Base-by-base conservation (phyloP, 192 early-diverging fungal genomes). In the Coemansia reversa region DNA sequence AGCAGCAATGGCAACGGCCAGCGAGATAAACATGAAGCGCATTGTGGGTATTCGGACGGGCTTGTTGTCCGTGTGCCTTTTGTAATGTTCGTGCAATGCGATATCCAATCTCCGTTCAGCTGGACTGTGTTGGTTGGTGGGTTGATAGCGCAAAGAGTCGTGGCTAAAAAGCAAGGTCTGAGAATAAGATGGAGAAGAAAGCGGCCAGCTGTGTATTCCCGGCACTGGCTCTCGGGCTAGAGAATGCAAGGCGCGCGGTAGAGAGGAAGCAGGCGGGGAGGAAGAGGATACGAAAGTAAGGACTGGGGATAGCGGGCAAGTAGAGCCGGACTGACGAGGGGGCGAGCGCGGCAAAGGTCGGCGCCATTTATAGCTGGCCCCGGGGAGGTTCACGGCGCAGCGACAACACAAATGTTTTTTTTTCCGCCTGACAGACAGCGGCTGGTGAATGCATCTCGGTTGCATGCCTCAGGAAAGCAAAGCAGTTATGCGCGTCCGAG, bases 1-100 rank as follows among this genome's bases (percentile, higher is more conserved):
- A 45, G 64, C 64, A 5, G 56, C 65, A 51, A 70, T 24, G 28
- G 62, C 63, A 23, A 65, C 47, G 18, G 70, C n/a, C 29, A 79
- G 63, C 33, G 67, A 57, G 51, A 70, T 29, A 29, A 67, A 7
- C 7, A 48, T 18, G n/a, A 62, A 39, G 50, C 63, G 76, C 72
- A 75, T 75, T 47, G 60, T 49, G 28, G n/a, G n/a, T 19, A 28
- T 55, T 28, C 19, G 39, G 16, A 14, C 39, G 39, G 39, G 39
- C 12, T 16, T 45, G 39, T 45, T 45, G 16, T 16, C 23, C 33
- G 50, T 28, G 24, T 9, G 22, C 33, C 18, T 32, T 55, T 22
- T 52, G 50, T 3, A 28, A 28, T 55, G 45, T 27, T 52, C 39
- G 33, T 55, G n/a, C 39, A 45, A 45, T 16, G 14, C 12, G 3